Evolutionary conservation across 2,329 filamentous ascomycete genomes (phyloP).

Genomic region (Emmonsiellopsis sp.): DNA sequence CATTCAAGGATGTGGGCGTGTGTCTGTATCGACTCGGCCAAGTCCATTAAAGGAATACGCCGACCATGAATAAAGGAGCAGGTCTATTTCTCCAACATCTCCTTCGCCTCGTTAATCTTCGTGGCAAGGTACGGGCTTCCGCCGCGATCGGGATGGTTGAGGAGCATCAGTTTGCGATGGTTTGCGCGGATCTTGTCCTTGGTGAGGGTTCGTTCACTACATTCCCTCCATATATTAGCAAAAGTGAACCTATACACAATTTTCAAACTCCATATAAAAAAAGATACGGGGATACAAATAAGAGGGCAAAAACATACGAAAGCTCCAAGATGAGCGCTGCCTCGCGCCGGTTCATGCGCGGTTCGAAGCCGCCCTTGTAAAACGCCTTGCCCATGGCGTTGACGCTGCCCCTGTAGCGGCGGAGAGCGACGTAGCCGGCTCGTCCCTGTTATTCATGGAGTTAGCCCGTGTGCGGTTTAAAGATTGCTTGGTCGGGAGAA

Average conservation of each 20-base stretch:
- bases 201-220: slow-evolving; percentile 72
- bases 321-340: slow-evolving; percentile 84
- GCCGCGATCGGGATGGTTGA: slow-evolving; percentile 96
- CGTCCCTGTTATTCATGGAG: slow-evolving; percentile 55
- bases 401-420: slow-evolving; percentile 59
- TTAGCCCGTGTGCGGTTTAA: background rate
- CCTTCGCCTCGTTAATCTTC: slow-evolving; percentile 98
- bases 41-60: no score
- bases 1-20: no score
- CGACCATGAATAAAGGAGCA: background rate
- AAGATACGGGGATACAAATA: background rate
- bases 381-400: slow-evolving; percentile 81
- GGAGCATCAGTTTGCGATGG: slow-evolving; percentile 88
- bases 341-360: slow-evolving; percentile 86
- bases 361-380: slow-evolving; percentile 98
- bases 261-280: background rate
- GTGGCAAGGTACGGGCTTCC: slow-evolving; percentile 94
- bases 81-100: slow-evolving; percentile 70
- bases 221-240: background rate
- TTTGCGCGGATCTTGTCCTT: slow-evolving; percentile 95
- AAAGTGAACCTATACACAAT: slow-evolving; percentile 3
- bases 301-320: slow-evolving; percentile 49
- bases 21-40: no score
- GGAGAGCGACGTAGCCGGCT: slow-evolving; percentile 80
- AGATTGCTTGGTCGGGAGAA: background rate